Conservation (phyloP, 495 filamentous ascomycete species). For the Aspergillus haitiensis region DNA sequence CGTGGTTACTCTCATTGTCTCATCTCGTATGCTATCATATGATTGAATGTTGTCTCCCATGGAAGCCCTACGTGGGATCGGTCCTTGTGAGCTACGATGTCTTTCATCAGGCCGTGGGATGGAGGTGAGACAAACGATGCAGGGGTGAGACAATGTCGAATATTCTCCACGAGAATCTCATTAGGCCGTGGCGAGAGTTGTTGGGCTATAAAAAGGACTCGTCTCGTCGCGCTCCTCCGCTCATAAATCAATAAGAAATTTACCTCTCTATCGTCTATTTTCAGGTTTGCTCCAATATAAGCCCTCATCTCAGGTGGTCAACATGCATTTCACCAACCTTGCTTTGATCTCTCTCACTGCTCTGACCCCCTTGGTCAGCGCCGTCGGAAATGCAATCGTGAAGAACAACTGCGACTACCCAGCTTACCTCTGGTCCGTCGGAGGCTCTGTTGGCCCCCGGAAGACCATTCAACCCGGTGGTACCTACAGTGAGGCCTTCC, state of each 20-base stretch:
- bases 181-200: too few species aligned
- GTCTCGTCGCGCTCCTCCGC: not conserved
- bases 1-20: too few species aligned
- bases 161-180: too few species aligned
- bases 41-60: too few species aligned
- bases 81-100: not conserved
- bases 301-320: not conserved
- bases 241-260: too few species aligned
- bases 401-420: constrained; percentile 49
- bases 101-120: not conserved
- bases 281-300: constrained; percentile 1
- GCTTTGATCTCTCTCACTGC: constrained; percentile 28
- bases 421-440: constrained; percentile 60
- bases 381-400: constrained; percentile 53
- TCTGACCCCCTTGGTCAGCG: constrained; percentile 35
- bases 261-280: too few species aligned
- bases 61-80: too few species aligned
- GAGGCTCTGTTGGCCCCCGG: constrained; percentile 39
- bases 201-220: not conserved
- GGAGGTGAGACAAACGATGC: not conserved
- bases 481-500: constrained; percentile 43
- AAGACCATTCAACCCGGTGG: constrained; percentile 41
- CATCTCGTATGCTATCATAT: too few species aligned
- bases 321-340: constrained; percentile 36
- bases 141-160: not conserved